A percentile compares a stretch with the other conserved stretches of the same genome.
phyloP scores from a whole-genome alignment of 768 basidiomycete genomes.

The Trametes meyenii region DNA sequence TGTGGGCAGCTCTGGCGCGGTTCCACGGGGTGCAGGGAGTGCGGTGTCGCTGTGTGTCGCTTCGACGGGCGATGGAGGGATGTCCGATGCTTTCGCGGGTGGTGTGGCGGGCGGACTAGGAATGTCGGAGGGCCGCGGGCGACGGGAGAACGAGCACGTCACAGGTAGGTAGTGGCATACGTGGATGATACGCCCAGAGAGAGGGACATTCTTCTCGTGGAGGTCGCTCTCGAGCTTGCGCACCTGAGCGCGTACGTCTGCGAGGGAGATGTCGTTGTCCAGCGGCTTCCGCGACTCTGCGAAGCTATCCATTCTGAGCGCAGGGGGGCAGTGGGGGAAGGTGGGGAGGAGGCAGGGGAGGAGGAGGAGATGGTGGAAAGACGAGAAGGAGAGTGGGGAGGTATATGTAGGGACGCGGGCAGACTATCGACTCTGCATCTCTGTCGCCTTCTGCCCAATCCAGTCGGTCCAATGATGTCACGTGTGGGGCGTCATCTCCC shows the following conservation, averaged over 20 bases:
- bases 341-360: background rate
- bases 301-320: slow-evolving; percentile 65
- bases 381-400: background rate
- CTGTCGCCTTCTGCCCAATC: slow-evolving; percentile 20
- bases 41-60: slow-evolving; percentile 12
- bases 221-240: slow-evolving; percentile 72
- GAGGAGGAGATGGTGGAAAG: slow-evolving; percentile 3
- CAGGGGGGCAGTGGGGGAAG: background rate
- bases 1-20: slow-evolving; percentile 21
- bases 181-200: slow-evolving; percentile 90
- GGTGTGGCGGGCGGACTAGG: slow-evolving; percentile 81
- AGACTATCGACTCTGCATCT: slow-evolving; percentile 18
- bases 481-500: slow-evolving; percentile 20
- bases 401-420: background rate
- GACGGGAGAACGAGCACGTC: slow-evolving; percentile 58
- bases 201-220: slow-evolving; percentile 64
- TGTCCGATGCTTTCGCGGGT: slow-evolving; percentile 56
- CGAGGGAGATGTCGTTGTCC: slow-evolving; percentile 59
- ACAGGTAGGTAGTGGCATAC: slow-evolving; percentile 91
- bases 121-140: slow-evolving; percentile 45
- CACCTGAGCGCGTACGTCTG: slow-evolving; percentile 76
- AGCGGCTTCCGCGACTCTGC: slow-evolving; percentile 50
- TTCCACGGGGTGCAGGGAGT: slow-evolving; percentile 20
- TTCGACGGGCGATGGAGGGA: slow-evolving; percentile 35
- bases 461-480: slow-evolving; percentile 16